Conservation (phyloP, 2,329 filamentous ascomycete genomes). For the Fusarium mundagurra region DNA sequence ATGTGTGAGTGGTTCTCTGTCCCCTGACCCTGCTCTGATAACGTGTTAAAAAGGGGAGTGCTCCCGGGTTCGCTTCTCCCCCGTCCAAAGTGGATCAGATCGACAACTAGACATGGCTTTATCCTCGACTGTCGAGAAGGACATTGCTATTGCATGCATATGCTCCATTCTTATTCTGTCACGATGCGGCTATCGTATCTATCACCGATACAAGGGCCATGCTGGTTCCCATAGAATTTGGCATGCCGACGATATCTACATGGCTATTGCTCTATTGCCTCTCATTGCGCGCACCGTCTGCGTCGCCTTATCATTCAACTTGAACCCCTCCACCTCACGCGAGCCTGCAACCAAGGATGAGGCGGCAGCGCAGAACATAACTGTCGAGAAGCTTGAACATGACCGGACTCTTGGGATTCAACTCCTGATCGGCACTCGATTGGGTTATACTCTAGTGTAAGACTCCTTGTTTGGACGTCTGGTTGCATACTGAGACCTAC, state of each 20-base stretch:
- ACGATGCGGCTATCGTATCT: slow-evolving; percentile 40
- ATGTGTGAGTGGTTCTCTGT: background rate
- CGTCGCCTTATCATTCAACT: slow-evolving; percentile 35
- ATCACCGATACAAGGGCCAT: slow-evolving; percentile 37
- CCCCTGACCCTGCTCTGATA: background rate
- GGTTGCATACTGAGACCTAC: background rate
- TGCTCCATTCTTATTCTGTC: slow-evolving; percentile 40
- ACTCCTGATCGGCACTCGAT: slow-evolving; percentile 35
- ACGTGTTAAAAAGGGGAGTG: background rate
- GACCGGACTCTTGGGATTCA: slow-evolving; percentile 31
- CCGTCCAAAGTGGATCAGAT: background rate
- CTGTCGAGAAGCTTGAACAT: slow-evolving; percentile 14
- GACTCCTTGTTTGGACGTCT: background rate
- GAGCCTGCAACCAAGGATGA: slow-evolving; percentile 3
- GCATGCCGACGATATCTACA: slow-evolving; percentile 43
- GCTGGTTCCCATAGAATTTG: slow-evolving; percentile 40
- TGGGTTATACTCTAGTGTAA: slow-evolving; percentile 42
- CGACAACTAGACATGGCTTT: slow-evolving; percentile 10
- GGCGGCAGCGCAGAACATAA: slow-evolving; percentile 15
- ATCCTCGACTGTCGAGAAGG: slow-evolving; percentile 33
- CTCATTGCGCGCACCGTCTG: slow-evolving; percentile 37
- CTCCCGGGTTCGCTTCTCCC: background rate
- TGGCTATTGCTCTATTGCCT: slow-evolving; percentile 42
- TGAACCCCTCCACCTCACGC: slow-evolving; percentile 35
- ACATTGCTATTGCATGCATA: slow-evolving; percentile 37